Conservation (phyloP, 345 rosid species). For the Euclidium syriacum region DNA sequence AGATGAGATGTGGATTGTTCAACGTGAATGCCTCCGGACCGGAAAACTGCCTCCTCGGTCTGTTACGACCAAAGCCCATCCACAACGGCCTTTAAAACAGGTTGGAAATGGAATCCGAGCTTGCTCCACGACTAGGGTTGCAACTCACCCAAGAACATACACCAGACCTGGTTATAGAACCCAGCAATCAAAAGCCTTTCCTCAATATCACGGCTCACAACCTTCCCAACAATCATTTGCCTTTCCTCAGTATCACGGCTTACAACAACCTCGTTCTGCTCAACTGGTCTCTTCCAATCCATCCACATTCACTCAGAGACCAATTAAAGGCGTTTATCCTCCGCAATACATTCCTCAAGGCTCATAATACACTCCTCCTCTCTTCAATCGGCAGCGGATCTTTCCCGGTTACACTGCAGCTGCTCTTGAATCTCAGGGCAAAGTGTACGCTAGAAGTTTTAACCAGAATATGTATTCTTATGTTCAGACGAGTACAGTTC, state of each 20-base stretch:
- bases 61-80: slow-evolving; percentile 18
- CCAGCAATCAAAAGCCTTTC: slow-evolving; percentile 2
- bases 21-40: slow-evolving; percentile 35
- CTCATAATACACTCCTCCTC: not conserved
- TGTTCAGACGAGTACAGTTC: not conserved
- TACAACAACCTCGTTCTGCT: too few species aligned
- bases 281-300: slow-evolving; percentile 28
- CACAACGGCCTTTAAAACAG: not conserved
- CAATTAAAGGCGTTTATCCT: not conserved
- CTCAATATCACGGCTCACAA: slow-evolving; percentile 17
- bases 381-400: not conserved
- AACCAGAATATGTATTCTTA: not conserved
- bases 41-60: slow-evolving; percentile 13
- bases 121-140: slow-evolving; percentile 29
- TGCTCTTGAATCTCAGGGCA: not conserved
- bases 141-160: slow-evolving; percentile 10
- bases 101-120: slow-evolving; percentile 20
- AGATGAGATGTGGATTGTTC: slow-evolving; percentile 46
- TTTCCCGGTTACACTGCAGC: not conserved
- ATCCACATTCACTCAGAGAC: not conserved
- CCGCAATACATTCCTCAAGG: not conserved
- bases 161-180: slow-evolving; percentile 23
- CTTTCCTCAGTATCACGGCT: slow-evolving; percentile 15
- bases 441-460: not conserved
- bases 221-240: slow-evolving; percentile 16